Percentiles rank a stretch among this genome's conserved stretches.
Conservation (phyloP, 108 stramenopile genomes). For the Cyclotella baltica region DNA sequence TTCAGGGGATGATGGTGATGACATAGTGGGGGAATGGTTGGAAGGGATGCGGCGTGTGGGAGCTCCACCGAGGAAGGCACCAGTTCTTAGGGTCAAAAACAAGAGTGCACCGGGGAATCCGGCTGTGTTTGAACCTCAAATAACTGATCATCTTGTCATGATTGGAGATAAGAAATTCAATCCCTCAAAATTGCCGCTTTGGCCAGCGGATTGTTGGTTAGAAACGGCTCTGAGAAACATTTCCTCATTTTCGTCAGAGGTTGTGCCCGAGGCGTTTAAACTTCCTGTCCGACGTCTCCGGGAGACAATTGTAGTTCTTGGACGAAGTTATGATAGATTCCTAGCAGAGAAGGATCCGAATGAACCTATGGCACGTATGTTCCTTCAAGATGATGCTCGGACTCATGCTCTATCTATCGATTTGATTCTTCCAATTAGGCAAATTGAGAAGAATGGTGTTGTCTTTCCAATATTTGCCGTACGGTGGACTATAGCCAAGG, state of each 20-base stretch:
- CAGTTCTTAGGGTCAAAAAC: not conserved
- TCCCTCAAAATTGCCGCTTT: not conserved
- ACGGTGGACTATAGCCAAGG: constrained; percentile 3
- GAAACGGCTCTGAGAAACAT: constrained; percentile 8
- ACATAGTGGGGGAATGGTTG: not conserved
- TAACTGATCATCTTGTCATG: constrained; percentile 12
- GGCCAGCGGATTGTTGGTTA: not conserved
- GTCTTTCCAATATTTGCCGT: constrained; percentile 4
- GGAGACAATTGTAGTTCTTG: not conserved
- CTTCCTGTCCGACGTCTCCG: constrained; percentile 6
- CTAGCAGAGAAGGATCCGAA: constrained; percentile 5
- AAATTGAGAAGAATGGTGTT: constrained; percentile 7
- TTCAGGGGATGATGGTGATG: constrained; percentile 6
- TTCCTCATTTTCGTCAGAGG: constrained; percentile 8
- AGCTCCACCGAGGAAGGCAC: constrained; percentile 8
- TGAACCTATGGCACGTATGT: constrained; percentile 12
- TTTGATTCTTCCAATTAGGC: constrained; percentile 15
- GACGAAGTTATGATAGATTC: not conserved
- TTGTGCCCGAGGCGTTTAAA: constrained; percentile 17
- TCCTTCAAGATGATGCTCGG: constrained; percentile 17
- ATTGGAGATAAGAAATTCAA: not conserved
- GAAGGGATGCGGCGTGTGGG: constrained; percentile 6
- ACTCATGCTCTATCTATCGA: constrained; percentile 13
- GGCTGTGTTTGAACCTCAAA: constrained; percentile 18
- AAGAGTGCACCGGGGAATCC: constrained; percentile 15